Conservation (phyloP, 805 yeast genomes). For the Lipomyces yamadae region DNA sequence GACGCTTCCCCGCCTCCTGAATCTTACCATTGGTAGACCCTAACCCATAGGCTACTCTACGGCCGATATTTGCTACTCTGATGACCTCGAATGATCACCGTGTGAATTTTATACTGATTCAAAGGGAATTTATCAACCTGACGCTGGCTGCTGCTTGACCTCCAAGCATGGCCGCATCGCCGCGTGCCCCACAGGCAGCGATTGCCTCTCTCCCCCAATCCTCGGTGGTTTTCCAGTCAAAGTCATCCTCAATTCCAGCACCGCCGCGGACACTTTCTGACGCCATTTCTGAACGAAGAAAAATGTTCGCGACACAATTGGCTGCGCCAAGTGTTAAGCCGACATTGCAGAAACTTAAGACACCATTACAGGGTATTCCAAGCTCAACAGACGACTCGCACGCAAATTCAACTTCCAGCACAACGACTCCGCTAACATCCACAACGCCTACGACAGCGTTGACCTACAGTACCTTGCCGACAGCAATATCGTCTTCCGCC, state of each 20-base stretch:
- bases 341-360: background rate
- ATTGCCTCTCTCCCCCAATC: background rate
- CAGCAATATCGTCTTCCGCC: background rate
- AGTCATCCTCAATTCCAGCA: background rate
- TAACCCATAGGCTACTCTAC: too few relatives aligned
- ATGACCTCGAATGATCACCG: background rate
- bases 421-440: background rate
- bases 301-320: background rate
- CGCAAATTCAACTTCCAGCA: background rate
- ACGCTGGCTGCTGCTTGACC: background rate
- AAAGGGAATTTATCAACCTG: background rate
- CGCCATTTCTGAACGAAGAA: background rate
- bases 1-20: too few relatives aligned
- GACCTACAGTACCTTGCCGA: background rate
- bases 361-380: background rate
- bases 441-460: background rate
- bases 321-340: background rate
- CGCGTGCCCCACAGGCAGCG: background rate
- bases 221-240: background rate
- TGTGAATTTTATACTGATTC: background rate
- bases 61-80: background rate
- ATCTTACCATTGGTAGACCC: too few relatives aligned
- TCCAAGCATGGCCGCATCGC: background rate
- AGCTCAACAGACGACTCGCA: background rate
- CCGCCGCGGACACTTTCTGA: conserved; percentile 4